phyloP scores from a whole-genome alignment of 805 yeast species.

The Metschnikowia proteae region DNA sequence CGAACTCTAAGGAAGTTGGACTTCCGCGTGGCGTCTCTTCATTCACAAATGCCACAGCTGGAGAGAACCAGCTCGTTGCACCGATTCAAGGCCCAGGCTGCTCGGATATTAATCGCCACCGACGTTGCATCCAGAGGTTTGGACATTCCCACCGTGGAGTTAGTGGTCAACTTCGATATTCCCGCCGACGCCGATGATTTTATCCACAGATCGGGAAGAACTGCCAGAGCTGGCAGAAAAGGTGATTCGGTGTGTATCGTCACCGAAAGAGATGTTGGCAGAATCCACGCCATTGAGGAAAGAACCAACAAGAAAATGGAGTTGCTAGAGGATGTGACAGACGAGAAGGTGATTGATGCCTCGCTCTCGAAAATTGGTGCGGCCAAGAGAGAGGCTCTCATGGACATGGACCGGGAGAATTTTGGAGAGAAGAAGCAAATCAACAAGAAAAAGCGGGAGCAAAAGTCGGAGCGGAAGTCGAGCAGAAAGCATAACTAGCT shows the following conservation, averaged over 20 bases:
- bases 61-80: slow-evolving; percentile 91
- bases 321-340: slow-evolving; percentile 66
- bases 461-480: slow-evolving; percentile 3
- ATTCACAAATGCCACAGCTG: slow-evolving; percentile 89
- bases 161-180: slow-evolving; percentile 87
- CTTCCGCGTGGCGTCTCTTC: slow-evolving; percentile 81
- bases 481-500: background rate
- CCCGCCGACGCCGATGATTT: slow-evolving; percentile 97
- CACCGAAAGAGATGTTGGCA: slow-evolving; percentile 76
- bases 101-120: slow-evolving; percentile 87
- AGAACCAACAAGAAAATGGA: slow-evolving; percentile 78
- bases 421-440: slow-evolving; percentile 72
- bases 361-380: slow-evolving; percentile 66
- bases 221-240: slow-evolving; percentile 93
- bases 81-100: slow-evolving; percentile 91
- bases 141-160: slow-evolving; percentile 89
- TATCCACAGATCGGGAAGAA: slow-evolving; percentile 96
- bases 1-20: slow-evolving; percentile 71
- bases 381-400: slow-evolving; percentile 84
- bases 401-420: slow-evolving; percentile 90
- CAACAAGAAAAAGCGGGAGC: slow-evolving; percentile 41
- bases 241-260: slow-evolving; percentile 84
- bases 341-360: slow-evolving; percentile 70
- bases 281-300: slow-evolving; percentile 83
- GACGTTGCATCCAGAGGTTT: slow-evolving; percentile 97